These are phyloP conservation scores for Apiospora phragmitis DNA, from an alignment of 2,329 filamentous ascomycete species.

Conservation along the genomic window DNA sequence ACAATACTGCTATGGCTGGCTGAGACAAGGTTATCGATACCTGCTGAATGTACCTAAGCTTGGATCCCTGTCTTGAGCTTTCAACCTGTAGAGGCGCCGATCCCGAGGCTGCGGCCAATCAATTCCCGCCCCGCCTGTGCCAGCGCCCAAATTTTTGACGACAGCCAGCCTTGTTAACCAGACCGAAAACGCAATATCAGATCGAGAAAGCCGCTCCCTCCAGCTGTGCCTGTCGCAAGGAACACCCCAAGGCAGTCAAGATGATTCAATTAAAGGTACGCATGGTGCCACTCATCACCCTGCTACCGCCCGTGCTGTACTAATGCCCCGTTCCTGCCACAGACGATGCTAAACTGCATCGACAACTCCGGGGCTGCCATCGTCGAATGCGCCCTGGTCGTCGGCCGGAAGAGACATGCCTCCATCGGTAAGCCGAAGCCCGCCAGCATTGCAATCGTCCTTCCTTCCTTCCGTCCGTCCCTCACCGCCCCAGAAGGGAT, in stretches of 20 bases:
- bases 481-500: neutral
- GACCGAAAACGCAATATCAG: neutral
- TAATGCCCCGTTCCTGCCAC: neutral
- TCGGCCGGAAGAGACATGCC: conserved; percentile 86
- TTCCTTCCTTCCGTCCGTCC: neutral
- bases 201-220: neutral
- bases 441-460: conserved; percentile 22
- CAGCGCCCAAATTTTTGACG: conserved; percentile 11
- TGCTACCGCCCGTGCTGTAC: neutral
- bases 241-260: conserved; percentile 39
- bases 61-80: neutral
- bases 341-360: conserved; percentile 99
- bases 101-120: conserved; percentile 8
- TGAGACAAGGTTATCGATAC: conserved; percentile 8
- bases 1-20: neutral
- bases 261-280: conserved; percentile 91
- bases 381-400: conserved; percentile 92
- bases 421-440: conserved; percentile 68
- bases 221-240: neutral
- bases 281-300: neutral
- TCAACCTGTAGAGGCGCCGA: neutral
- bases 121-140: neutral
- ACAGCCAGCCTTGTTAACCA: conserved; percentile 4
- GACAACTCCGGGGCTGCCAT: conserved; percentile 98
- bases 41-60: neutral